These are phyloP conservation scores for Platanus orientalis DNA, from an alignment of 164 flowering plant species.

Conservation along the genomic window DNA sequence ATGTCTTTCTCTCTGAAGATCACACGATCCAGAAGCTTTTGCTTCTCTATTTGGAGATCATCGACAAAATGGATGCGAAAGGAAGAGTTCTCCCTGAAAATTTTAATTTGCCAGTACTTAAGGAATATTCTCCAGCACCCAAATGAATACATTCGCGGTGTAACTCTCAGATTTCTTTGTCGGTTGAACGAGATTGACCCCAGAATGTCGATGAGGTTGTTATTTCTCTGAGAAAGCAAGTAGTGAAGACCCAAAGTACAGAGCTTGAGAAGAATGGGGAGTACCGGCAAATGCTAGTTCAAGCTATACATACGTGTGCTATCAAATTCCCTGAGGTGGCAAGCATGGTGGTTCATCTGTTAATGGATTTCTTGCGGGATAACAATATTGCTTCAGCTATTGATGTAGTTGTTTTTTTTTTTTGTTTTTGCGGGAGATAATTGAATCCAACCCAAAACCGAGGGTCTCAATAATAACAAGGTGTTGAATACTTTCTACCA, in stretches of 20 bases:
- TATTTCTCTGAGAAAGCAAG: constrained; percentile 83
- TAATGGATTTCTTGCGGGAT: constrained; percentile 98
- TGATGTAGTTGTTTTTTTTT: constrained; percentile 76
- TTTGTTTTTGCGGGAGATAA: constrained; percentile 92
- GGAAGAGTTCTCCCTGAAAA: constrained; percentile 82
- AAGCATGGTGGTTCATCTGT: constrained; percentile 87
- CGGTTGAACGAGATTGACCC: constrained; percentile 75
- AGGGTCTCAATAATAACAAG: constrained; percentile 87
- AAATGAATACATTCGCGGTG: constrained; percentile 91
- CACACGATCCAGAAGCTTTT: constrained; percentile 87
- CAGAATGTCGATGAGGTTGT: constrained; percentile 90
- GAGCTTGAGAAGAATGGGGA: constrained; percentile 97
- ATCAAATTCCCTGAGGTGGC: constrained; percentile 95
- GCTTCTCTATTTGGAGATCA: constrained; percentile 76
- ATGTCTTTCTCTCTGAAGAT: constrained; percentile 82
- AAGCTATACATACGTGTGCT: constrained; percentile 92
- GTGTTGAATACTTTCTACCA: constrained; percentile 86
- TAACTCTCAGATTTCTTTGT: constrained; percentile 78
- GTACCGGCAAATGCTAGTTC: constrained; percentile 89
- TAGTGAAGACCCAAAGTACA: constrained; percentile 81
- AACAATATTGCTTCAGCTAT: constrained; percentile 84
- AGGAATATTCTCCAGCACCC: constrained; percentile 87
- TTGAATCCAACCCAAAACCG: constrained; percentile 81
- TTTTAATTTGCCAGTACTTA: constrained; percentile 83
- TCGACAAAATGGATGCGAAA: constrained; percentile 70